A percentile compares a stretch with the other conserved stretches of the same genome.
phyloP scores from a whole-genome alignment of 2,329 filamentous ascomycete species.

The Fusarium clavum region DNA sequence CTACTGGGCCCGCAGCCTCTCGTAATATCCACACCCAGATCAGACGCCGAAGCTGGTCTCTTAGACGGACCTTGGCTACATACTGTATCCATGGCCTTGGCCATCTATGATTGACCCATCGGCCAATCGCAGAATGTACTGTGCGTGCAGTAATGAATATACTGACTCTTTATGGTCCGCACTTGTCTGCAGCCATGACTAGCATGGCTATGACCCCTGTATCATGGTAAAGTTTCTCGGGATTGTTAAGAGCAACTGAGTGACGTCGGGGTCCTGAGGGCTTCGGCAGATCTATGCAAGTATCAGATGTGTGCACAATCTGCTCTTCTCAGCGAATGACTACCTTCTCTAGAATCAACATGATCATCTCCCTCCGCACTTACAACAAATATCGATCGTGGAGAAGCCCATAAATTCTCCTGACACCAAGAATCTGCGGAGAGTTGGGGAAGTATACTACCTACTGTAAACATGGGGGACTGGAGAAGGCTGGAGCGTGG shows the following conservation, averaged over 20 bases:
- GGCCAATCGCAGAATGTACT: conserved; percentile 1
- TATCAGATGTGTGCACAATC: background rate
- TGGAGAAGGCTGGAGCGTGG: conserved; percentile 27
- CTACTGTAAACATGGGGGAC: conserved; percentile 18
- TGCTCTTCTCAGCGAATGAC: background rate
- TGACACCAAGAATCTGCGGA: conserved; percentile 12
- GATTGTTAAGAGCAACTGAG: background rate
- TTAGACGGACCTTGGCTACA: conserved; percentile 10
- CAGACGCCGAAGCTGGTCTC: conserved; percentile 6
- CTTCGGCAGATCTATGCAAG: background rate
- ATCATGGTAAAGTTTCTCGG: conserved; percentile 6
- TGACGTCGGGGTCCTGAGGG: background rate
- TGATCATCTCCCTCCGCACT: background rate
- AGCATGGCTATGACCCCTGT: conserved; percentile 19
- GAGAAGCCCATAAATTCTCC: conserved; percentile 8
- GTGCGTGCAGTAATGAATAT: conserved; percentile 1
- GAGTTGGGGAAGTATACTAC: conserved; percentile 28
- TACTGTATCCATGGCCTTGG: conserved; percentile 8
- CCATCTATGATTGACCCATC: conserved; percentile 18
- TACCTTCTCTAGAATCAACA: background rate
- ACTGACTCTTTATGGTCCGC: conserved; percentile 8
- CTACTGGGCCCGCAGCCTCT: conserved; percentile 30
- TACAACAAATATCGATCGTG: conserved; percentile 2
- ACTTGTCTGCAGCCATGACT: conserved; percentile 3
- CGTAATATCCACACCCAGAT: conserved; percentile 28